Evolutionary conservation across 1,284 basidiomycete genomes (phyloP), one percentile per base, ranked within the genome.

Genomic region (Tetrapyrgos nigripes): DNA sequence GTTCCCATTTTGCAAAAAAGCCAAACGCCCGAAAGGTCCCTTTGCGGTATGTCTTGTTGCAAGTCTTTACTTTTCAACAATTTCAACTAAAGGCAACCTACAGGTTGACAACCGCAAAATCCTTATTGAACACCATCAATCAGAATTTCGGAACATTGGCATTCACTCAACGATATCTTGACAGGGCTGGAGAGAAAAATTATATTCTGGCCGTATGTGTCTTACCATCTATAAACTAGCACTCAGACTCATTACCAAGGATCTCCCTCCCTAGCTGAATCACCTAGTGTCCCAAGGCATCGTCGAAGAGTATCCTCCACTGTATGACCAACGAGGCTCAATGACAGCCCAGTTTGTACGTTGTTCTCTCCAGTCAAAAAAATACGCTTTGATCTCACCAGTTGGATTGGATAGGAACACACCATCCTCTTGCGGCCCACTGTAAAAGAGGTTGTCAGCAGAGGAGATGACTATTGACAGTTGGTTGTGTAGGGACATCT

Each of bases 321-420:
- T 99, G 19, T 88, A 86, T 62, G 97, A 99, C 68, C 80, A 83
- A 53, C 79, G 74, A 43, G 89, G 93, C 23, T 85, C 89, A 4
- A 96, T 95, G 93, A 97, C 96, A 0, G 96, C 96, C 3, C 96
- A 97, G 83, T 97, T 91, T 73, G 93, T 94, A 67, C 66, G 89
- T 82, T 17, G 8, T 43, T 37, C 40, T 5, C n/a, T 47, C 9
- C 17, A 27, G 24, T 28, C 21, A 27, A 6, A 27, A 14, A 37
- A 24, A 40, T 8, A 9, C 11, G 46, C 37, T 24, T 27, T 55
- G 45, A 53, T n/a, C n/a, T 47, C 58, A 43, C 21, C 40, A 31
- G 56, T 58, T 50, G 59, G 10, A 48, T 49, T 52, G 48, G n/a
- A n/a, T 48, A 92, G 88, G 95, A 98, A 72, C 96, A 98, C 76